Conservation (phyloP, 345 rosid species). For the Rhodamnia rubescens region DNA sequence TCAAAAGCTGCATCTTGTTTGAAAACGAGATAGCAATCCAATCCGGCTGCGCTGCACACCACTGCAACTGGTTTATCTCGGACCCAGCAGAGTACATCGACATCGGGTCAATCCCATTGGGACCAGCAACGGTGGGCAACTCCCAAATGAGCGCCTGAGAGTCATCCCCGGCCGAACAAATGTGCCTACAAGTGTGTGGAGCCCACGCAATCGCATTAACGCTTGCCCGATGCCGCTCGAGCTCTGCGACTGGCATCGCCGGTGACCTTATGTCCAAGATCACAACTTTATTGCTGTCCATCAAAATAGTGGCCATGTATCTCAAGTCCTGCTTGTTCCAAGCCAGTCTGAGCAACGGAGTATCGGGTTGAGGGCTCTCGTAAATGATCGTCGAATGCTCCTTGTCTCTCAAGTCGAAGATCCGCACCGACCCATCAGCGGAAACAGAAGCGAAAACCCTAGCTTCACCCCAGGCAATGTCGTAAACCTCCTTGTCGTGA, state of each 20-base stretch:
- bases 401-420: constrained; percentile 78
- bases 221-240: constrained; percentile 80
- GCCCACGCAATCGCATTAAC: constrained; percentile 98
- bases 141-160: constrained; percentile 85
- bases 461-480: constrained; percentile 96
- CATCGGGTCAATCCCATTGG: constrained; percentile 88
- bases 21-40: constrained; percentile 88
- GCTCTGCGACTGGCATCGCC: constrained; percentile 86
- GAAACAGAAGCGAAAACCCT: constrained; percentile 94
- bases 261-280: constrained; percentile 89
- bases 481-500: constrained; percentile 93
- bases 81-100: constrained; percentile 72
- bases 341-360: constrained; percentile 79
- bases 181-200: constrained; percentile 71
- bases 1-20: constrained; percentile 82
- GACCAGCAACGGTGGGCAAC: constrained; percentile 85
- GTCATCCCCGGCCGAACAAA: constrained; percentile 90
- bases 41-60: constrained; percentile 79
- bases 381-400: constrained; percentile 89
- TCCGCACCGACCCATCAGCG: constrained; percentile 84
- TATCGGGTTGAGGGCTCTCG: constrained; percentile 87
- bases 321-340: constrained; percentile 99
- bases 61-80: constrained; percentile 90
- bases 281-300: constrained; percentile 91
- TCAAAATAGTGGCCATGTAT: constrained; percentile 89